phyloP scores from a whole-genome alignment of 192 early-diverging fungal species.

The Umbelopsis vinacea region DNA sequence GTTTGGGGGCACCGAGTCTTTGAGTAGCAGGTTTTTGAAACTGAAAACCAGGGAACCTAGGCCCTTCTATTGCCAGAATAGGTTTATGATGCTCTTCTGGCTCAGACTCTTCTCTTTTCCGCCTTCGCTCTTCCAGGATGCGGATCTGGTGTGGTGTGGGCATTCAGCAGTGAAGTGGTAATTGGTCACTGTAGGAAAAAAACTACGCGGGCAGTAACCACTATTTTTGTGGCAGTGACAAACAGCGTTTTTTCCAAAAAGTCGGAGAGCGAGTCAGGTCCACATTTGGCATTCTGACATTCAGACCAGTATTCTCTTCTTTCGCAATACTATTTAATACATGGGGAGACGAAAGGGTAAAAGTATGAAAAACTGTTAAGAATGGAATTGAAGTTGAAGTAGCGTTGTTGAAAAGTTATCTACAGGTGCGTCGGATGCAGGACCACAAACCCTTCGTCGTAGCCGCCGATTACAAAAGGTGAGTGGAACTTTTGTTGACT shows the following conservation, averaged over 20 bases:
- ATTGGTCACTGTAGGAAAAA: neutral
- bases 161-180: neutral
- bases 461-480: conserved; percentile 20
- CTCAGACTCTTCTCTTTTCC: neutral
- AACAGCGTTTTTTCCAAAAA: neutral
- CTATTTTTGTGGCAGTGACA: neutral
- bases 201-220: neutral
- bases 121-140: neutral
- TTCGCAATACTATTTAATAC: neutral
- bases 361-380: neutral
- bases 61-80: neutral
- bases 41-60: conserved; percentile 14
- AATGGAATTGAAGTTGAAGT: neutral
- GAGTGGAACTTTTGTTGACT: neutral
- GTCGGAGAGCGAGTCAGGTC: neutral
- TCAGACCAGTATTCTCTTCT: neutral
- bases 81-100: neutral
- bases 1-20: too few relatives aligned
- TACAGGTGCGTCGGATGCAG: conserved; percentile 14
- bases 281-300: conserved; percentile 6
- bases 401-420: neutral
- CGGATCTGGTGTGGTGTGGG: neutral
- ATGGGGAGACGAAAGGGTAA: conserved; percentile 25
- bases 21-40: neutral
- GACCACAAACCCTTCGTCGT: conserved; percentile 16